Conservation (phyloP, 2,329 filamentous ascomycete genomes). For the Colletotrichum echinochloae region DNA sequence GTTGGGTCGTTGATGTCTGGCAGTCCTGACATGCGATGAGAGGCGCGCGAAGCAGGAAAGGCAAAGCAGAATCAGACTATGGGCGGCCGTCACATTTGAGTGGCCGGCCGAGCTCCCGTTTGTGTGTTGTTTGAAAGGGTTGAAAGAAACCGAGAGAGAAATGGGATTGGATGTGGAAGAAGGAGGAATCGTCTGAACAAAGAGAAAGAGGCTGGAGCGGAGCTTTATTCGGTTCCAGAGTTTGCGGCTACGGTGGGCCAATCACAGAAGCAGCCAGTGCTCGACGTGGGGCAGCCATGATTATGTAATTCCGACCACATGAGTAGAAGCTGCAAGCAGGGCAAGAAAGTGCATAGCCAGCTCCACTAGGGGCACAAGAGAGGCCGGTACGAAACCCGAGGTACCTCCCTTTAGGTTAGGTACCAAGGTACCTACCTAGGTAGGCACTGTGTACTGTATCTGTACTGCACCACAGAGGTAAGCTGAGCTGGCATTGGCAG, state of each 20-base stretch:
- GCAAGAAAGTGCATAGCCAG: conserved; percentile 28
- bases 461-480: background rate
- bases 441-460: background rate
- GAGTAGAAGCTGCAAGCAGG: conserved; percentile 28
- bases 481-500: background rate
- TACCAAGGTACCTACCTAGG: no score
- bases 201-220: conserved; percentile 40
- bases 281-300: conserved; percentile 8
- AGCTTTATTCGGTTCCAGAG: conserved; percentile 41
- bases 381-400: conserved; percentile 31
- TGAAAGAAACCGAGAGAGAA: conserved; percentile 32
- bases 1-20: conserved; percentile 40
- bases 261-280: conserved; percentile 30
- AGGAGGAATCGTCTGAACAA: conserved; percentile 38
- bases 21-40: conserved; percentile 45
- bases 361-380: conserved; percentile 18
- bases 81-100: conserved; percentile 36
- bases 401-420: no score
- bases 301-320: conserved; percentile 34
- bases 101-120: conserved; percentile 27
- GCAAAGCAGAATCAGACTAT: conserved; percentile 19
- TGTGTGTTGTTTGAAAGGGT: conserved; percentile 18
- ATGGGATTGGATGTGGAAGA: conserved; percentile 38
- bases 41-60: conserved; percentile 38
- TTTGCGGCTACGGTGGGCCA: conserved; percentile 34